These are phyloP conservation scores for Serendipita sp. DNA, from an alignment of 768 basidiomycete species.

Conservation along the genomic window DNA sequence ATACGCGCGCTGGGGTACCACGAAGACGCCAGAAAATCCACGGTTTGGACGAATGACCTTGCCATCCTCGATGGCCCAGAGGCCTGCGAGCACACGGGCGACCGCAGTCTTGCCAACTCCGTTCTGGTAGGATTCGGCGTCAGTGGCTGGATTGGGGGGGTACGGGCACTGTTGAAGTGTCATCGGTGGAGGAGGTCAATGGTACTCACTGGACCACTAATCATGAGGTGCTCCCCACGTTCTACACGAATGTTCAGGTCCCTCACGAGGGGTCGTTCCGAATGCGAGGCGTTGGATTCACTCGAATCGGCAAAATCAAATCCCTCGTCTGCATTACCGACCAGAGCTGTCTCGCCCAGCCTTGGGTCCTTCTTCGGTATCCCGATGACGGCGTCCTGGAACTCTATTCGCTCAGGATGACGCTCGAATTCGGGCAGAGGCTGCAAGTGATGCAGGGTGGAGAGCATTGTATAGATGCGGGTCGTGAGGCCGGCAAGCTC, in stretches of 20 bases:
- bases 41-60: slow-evolving; percentile 22
- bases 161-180: slow-evolving; percentile 1
- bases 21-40: slow-evolving; percentile 46
- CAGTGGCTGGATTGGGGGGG: not conserved
- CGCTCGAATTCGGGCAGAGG: slow-evolving; percentile 28
- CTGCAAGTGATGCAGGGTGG: slow-evolving; percentile 63
- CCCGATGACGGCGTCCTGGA: slow-evolving; percentile 56
- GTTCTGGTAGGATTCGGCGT: slow-evolving; percentile 23
- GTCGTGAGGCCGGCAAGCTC: slow-evolving; percentile 90
- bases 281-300: slow-evolving; percentile 13
- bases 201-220: slow-evolving; percentile 50
- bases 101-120: slow-evolving; percentile 86
- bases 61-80: slow-evolving; percentile 51
- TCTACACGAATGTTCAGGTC: slow-evolving; percentile 47
- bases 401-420: slow-evolving; percentile 31
- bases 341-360: slow-evolving; percentile 4
- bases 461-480: slow-evolving; percentile 73
- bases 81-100: slow-evolving; percentile 71
- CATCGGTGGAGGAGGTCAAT: not conserved
- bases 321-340: slow-evolving; percentile 1
- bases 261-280: slow-evolving; percentile 40
- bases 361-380: slow-evolving; percentile 28
- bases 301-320: slow-evolving; percentile 3
- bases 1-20: slow-evolving; percentile 87
- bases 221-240: slow-evolving; percentile 74